Evolutionary conservation across 2,329 filamentous ascomycete genomes (phyloP).

Genomic region (Phyllosticta citribraziliensis): DNA sequence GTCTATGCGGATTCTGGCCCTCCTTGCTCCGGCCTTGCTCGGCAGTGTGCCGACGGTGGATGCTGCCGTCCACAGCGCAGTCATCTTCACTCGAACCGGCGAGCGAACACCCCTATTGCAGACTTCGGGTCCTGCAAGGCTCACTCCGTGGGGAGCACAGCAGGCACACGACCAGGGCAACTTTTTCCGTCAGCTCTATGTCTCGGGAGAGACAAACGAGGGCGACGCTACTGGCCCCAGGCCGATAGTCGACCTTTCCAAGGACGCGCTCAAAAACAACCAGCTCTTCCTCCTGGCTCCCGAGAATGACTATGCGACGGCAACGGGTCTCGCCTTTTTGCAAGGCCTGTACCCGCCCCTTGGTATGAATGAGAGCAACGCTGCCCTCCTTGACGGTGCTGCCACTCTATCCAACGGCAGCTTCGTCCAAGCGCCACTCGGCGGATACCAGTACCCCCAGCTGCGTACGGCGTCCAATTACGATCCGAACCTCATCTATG

Average conservation of each 20-base stretch:
- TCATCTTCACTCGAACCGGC: constrained; percentile 46
- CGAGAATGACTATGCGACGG: constrained; percentile 38
- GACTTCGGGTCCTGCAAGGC: constrained; percentile 19
- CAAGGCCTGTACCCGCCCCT: constrained; percentile 51
- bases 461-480: constrained; percentile 34
- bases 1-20: constrained; percentile 2
- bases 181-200: constrained; percentile 44
- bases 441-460: constrained; percentile 48
- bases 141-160: constrained; percentile 47
- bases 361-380: constrained; percentile 20
- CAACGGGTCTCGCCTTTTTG: constrained; percentile 51
- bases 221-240: constrained; percentile 19
- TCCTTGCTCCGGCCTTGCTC: constrained; percentile 20
- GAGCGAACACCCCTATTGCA: constrained; percentile 41
- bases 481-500: constrained; percentile 42
- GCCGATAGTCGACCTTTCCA: constrained; percentile 36
- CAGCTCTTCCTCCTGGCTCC: constrained; percentile 40
- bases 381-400: constrained; percentile 19
- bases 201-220: constrained; percentile 23
- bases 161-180: constrained; percentile 42
- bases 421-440: constrained; percentile 37
- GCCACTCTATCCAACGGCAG: constrained; percentile 40
- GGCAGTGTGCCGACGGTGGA: constrained; percentile 12
- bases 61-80: constrained; percentile 33
- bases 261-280: constrained; percentile 33